A percentile compares a stretch with the other conserved stretches of the same genome.
phyloP scores from a whole-genome alignment of 169 alveolate genomes.

The Hammondia hammondi region DNA sequence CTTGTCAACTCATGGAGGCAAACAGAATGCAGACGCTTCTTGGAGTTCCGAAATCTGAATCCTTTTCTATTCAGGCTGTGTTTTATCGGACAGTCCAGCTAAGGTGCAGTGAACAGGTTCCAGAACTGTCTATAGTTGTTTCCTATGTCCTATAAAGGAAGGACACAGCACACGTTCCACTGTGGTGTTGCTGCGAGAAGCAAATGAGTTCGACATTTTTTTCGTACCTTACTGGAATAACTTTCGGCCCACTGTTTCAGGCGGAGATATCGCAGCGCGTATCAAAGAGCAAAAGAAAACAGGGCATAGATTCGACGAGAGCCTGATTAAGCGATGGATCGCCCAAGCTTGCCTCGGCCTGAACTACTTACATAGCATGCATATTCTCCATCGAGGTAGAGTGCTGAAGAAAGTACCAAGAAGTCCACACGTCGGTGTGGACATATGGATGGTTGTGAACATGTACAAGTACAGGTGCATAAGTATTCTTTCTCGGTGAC shows the following conservation, averaged over 20 bases:
- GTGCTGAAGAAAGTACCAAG: background rate
- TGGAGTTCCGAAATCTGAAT: background rate
- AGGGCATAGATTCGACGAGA: slow-evolving; percentile 50
- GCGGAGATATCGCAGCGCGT: slow-evolving; percentile 62
- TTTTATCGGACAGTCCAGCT: too few relatives aligned
- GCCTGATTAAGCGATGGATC: slow-evolving; percentile 84
- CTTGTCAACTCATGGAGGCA: too few relatives aligned
- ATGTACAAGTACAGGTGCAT: background rate
- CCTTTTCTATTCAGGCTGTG: background rate
- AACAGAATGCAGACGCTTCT: background rate
- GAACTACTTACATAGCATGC: slow-evolving; percentile 85
- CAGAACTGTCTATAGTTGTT: too few relatives aligned
- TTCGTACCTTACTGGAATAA: too few relatives aligned
- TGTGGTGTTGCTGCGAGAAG: too few relatives aligned
- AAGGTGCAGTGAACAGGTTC: too few relatives aligned
- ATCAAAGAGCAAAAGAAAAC: slow-evolving; percentile 42
- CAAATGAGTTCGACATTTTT: too few relatives aligned
- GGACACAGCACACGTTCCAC: too few relatives aligned
- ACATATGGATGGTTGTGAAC: background rate
- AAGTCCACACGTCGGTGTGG: background rate
- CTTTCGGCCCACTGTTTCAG: background rate
- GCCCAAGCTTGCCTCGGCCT: slow-evolving; percentile 86
- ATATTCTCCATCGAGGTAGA: slow-evolving; percentile 89
- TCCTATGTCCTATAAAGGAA: too few relatives aligned
- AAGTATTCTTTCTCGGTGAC: background rate